These are phyloP conservation scores for Hymenoscyphus infarciens DNA, from an alignment of 2,329 filamentous ascomycete genomes.

Conservation along the genomic window DNA sequence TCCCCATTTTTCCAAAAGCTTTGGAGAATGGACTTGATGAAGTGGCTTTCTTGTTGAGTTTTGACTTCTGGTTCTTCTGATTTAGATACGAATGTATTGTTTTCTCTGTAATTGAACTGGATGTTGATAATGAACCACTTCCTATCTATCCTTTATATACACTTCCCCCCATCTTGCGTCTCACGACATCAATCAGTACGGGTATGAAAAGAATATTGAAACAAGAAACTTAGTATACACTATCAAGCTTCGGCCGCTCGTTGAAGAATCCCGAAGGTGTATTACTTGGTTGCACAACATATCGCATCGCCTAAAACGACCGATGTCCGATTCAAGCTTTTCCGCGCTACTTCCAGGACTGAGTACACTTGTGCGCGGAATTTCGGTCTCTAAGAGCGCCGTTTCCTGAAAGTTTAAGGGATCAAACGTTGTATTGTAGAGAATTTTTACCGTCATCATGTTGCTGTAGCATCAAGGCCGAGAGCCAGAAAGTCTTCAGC, in stretches of 20 bases:
- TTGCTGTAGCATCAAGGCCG: too few relatives aligned
- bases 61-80: neutral
- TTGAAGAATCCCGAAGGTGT: neutral
- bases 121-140: too few relatives aligned
- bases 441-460: too few relatives aligned
- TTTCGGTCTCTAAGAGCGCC: too few relatives aligned
- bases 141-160: neutral
- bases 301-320: neutral
- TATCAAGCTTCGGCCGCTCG: neutral
- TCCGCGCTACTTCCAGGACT: neutral
- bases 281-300: neutral
- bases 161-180: neutral
- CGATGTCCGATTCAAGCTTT: neutral
- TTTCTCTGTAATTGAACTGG: neutral
- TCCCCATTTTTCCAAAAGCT: neutral
- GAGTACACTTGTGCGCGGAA: too few relatives aligned
- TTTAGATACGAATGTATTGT: neutral
- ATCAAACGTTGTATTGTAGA: too few relatives aligned
- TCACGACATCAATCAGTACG: neutral
- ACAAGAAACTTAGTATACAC: neutral
- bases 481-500: too few relatives aligned
- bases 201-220: neutral
- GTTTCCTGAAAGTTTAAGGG: too few relatives aligned
- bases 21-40: neutral
- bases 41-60: neutral